Evolutionary conservation across 2,329 filamentous ascomycete genomes (phyloP).

Genomic region (Ceratocystis harringtonii): DNA sequence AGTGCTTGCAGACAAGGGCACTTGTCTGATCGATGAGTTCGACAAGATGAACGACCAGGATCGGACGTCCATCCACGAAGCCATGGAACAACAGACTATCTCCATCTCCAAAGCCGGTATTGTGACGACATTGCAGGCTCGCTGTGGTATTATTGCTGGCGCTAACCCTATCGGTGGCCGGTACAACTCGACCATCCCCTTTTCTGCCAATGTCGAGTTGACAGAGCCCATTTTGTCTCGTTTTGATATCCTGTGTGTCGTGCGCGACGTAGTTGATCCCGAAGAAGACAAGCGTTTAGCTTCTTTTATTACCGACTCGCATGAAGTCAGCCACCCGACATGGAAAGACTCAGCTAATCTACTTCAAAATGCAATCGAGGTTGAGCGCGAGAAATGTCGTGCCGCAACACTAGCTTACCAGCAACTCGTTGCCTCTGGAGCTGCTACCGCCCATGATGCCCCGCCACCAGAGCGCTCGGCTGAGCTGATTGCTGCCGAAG

Average conservation of each 20-base stretch:
- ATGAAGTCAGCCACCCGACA: constrained; percentile 72
- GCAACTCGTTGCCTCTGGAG: constrained; percentile 5
- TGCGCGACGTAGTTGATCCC: constrained; percentile 88
- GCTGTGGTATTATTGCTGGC: constrained; percentile 89
- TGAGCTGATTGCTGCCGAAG: constrained; percentile 23
- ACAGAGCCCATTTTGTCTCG: constrained; percentile 95
- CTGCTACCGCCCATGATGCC: constrained; percentile 5
- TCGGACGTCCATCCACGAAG: constrained; percentile 94
- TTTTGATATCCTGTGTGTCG: constrained; percentile 94
- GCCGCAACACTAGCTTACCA: constrained; percentile 8
- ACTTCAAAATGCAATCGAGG: constrained; percentile 45
- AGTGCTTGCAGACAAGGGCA: constrained; percentile 86
- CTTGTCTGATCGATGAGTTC: constrained; percentile 94
- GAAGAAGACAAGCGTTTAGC: constrained; percentile 84
- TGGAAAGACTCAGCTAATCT: constrained; percentile 28
- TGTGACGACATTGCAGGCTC: constrained; percentile 88
- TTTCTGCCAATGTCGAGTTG: constrained; percentile 89
- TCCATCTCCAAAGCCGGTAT: constrained; percentile 98
- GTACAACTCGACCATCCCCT: constrained; percentile 92
- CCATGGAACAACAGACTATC: constrained; percentile 99
- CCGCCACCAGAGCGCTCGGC: constrained; percentile 30
- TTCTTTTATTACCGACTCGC: constrained; percentile 86
- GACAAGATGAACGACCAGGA: constrained; percentile 99
- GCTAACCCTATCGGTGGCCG: constrained; percentile 93
- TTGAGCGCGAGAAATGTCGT: constrained; percentile 28